These are phyloP conservation scores for Ceratocystis lukuohia DNA, from an alignment of 2,329 filamentous ascomycete genomes.

Conservation along the genomic window DNA sequence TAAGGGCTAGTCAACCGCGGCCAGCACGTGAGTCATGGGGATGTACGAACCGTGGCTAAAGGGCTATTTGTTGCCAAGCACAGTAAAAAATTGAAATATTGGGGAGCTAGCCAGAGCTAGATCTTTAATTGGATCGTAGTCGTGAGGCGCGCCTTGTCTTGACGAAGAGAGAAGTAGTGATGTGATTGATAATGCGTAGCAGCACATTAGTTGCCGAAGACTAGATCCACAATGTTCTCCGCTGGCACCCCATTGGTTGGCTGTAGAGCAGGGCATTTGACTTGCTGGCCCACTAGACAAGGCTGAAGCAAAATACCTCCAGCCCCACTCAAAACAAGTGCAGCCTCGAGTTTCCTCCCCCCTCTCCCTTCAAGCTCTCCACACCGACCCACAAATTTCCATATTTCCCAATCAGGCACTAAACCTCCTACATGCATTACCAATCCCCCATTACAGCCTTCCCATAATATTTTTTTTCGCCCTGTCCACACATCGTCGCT, in stretches of 20 bases:
- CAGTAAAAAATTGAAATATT: background rate
- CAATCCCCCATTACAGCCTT: constrained; percentile 14
- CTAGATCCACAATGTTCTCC: background rate
- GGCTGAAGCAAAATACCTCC: background rate
- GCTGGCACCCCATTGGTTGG: background rate
- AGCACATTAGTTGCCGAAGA: too few relatives aligned
- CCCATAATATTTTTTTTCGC: constrained; percentile 18
- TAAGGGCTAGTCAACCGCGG: background rate
- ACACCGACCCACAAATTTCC: background rate
- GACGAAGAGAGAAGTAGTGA: too few relatives aligned
- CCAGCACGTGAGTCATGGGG: background rate
- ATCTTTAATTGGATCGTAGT: background rate
- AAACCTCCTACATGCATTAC: constrained; percentile 8
- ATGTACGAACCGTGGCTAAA: background rate
- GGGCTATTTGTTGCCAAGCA: background rate
- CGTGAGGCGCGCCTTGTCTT: too few relatives aligned
- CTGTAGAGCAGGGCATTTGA: too few relatives aligned
- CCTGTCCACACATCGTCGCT: constrained; percentile 2
- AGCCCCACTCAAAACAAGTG: background rate
- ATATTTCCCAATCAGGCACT: constrained; percentile 9
- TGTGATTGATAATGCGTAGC: too few relatives aligned
- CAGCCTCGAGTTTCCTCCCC: background rate
- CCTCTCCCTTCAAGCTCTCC: background rate
- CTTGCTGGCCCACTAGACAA: background rate
- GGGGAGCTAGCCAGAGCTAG: background rate